A percentile compares a stretch with the other conserved stretches of the same genome.
Conservation (phyloP, 169 alveolate genomes). For the Plasmodium reichenowi region DNA sequence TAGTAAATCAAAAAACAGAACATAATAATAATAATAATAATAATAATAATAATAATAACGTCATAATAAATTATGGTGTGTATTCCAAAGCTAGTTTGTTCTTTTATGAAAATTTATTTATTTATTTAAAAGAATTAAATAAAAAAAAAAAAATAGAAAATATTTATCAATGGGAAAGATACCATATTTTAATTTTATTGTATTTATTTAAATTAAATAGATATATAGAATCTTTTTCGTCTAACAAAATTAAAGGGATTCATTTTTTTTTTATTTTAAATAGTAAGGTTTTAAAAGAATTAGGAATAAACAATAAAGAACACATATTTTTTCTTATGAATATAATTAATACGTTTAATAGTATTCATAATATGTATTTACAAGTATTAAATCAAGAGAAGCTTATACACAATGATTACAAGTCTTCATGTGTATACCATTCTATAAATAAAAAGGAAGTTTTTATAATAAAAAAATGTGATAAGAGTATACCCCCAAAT, state of each 20-base stretch:
- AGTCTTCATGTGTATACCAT: not conserved
- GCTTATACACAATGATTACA: constrained; percentile 6
- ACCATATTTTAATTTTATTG: constrained; percentile 27
- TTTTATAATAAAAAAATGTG: constrained; percentile 9
- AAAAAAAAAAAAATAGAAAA: constrained; percentile 41
- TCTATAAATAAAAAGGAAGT: constrained; percentile 25
- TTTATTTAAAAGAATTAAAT: constrained; percentile 34
- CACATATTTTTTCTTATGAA: constrained; percentile 45
- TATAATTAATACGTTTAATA: constrained; percentile 45
- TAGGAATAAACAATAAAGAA: constrained; percentile 40
- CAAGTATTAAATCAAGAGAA: constrained; percentile 20
- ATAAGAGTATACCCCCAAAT: not conserved
- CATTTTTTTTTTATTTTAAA: constrained; percentile 47
- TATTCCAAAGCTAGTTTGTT: not conserved
- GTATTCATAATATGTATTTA: constrained; percentile 39
- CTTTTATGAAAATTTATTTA: constrained; percentile 1
- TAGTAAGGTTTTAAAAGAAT: constrained; percentile 7
- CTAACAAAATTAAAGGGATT: constrained; percentile 32
- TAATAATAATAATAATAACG: not conserved
- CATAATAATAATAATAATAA: not conserved
- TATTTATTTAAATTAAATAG: constrained; percentile 23
- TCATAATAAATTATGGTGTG: not conserved
- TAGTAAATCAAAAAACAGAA: not conserved
- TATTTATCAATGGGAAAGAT: constrained; percentile 49
- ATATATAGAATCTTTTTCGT: constrained; percentile 29